Percentiles rank a stretch among this genome's conserved stretches.
Evolutionary conservation across 2,329 filamentous ascomycete genomes (phyloP).

Genomic region (Fusarium ambrosium): DNA sequence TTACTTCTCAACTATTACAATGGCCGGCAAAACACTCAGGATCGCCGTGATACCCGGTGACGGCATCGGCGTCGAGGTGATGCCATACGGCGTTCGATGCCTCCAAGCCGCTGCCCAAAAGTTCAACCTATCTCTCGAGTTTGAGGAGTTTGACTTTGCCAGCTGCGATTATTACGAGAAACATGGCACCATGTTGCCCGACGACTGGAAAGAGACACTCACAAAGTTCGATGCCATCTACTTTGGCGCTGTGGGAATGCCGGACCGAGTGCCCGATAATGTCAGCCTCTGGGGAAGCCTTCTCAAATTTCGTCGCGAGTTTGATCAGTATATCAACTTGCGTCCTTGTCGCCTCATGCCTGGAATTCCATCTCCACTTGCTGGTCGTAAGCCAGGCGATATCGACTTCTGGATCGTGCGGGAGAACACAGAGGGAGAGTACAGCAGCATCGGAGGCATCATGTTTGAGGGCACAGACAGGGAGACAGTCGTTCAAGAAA

Average conservation of each 20-base stretch:
- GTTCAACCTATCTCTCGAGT: slow-evolving; percentile 67
- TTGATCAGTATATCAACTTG: slow-evolving; percentile 79
- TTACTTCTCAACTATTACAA: slow-evolving; percentile 4
- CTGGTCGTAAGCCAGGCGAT: slow-evolving; percentile 66
- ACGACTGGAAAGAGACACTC: slow-evolving; percentile 65
- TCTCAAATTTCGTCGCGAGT: slow-evolving; percentile 74
- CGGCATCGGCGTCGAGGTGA: slow-evolving; percentile 78
- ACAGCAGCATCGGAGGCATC: slow-evolving; percentile 74
- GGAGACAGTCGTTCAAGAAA: slow-evolving; percentile 72
- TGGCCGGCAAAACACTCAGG: slow-evolving; percentile 52
- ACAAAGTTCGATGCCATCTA: slow-evolving; percentile 74
- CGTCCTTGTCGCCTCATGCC: slow-evolving; percentile 73
- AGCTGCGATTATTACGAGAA: slow-evolving; percentile 71
- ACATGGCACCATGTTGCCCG: slow-evolving; percentile 59
- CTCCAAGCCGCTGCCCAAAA: slow-evolving; percentile 65
- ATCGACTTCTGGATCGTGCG: slow-evolving; percentile 77
- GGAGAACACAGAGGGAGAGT: slow-evolving; percentile 78
- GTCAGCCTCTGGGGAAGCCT: slow-evolving; percentile 77
- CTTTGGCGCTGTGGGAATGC: slow-evolving; percentile 75
- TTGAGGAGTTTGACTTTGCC: slow-evolving; percentile 75
- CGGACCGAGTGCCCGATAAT: slow-evolving; percentile 71
- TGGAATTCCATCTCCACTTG: slow-evolving; percentile 70
- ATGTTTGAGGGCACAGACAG: slow-evolving; percentile 71
- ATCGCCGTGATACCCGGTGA: slow-evolving; percentile 78
- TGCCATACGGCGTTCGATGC: slow-evolving; percentile 72